phyloP scores from a whole-genome alignment of 495 filamentous ascomycete genomes.

The Hypoxylon lenormandii region DNA sequence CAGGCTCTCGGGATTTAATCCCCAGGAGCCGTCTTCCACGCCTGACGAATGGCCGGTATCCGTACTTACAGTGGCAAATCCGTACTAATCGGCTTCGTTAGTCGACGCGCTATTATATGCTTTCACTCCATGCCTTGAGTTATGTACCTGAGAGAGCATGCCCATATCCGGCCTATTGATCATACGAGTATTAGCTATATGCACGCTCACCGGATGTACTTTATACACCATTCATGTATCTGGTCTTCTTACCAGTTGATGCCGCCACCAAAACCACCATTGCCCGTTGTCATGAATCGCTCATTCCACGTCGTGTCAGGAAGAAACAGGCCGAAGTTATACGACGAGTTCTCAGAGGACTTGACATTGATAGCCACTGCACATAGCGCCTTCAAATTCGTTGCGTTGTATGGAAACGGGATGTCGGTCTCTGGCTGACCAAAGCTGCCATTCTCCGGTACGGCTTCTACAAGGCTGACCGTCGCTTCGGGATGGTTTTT shows the following conservation, averaged over 20 bases:
- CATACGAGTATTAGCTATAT: not conserved
- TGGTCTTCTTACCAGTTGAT: constrained; percentile 53
- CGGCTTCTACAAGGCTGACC: constrained; percentile 45
- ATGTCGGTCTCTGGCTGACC: constrained; percentile 52
- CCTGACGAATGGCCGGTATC: constrained; percentile 66
- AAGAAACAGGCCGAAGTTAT: constrained; percentile 65
- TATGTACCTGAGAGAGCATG: constrained; percentile 37
- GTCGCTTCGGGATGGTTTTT: constrained; percentile 29
- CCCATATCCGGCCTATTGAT: constrained; percentile 44
- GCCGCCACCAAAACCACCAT: constrained; percentile 69
- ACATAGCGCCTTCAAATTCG: constrained; percentile 59
- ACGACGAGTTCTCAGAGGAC: constrained; percentile 58
- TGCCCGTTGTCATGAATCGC: constrained; percentile 67
- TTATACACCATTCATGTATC: no score
- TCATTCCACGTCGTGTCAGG: constrained; percentile 61
- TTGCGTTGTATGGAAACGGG: constrained; percentile 57
- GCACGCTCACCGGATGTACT: not conserved
- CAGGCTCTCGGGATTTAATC: constrained; percentile 54
- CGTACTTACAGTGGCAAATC: constrained; percentile 67
- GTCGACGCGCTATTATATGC: not conserved
- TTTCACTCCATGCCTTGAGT: no score
- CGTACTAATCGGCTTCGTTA: constrained; percentile 47
- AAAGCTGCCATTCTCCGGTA: constrained; percentile 49
- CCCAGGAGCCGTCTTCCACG: constrained; percentile 59
- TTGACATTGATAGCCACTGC: constrained; percentile 61